Conservation (phyloP, 257 asterid species). For the Przewalskia tangutica region DNA sequence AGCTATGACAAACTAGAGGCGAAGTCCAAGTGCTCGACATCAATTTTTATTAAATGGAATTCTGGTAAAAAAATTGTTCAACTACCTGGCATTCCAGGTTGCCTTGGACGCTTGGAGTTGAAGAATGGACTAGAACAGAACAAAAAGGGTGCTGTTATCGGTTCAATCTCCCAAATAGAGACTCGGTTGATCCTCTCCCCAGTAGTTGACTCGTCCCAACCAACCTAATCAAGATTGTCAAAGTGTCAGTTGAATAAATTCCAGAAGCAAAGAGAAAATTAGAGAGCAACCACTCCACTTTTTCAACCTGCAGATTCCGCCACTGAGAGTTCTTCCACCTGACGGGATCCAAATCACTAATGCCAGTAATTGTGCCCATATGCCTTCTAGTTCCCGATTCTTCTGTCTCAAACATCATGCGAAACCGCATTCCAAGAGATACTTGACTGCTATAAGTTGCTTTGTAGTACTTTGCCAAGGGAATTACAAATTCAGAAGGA, state of each 20-base stretch:
- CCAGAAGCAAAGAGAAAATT: background rate
- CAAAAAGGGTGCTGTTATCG: constrained; percentile 91
- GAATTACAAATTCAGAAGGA: constrained; percentile 88
- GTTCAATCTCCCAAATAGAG: constrained; percentile 96
- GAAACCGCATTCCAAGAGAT: constrained; percentile 90
- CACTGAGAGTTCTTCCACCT: constrained; percentile 97
- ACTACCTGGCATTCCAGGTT: constrained; percentile 84
- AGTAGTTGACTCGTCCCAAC: constrained; percentile 94
- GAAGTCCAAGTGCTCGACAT: background rate
- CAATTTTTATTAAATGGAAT: background rate
- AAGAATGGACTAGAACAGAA: constrained; percentile 82
- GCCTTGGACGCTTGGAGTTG: constrained; percentile 79
- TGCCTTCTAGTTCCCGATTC: constrained; percentile 93
- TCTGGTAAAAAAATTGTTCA: background rate
- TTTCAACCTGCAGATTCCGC: constrained; percentile 84
- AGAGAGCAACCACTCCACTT: background rate
- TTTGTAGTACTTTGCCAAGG: constrained; percentile 86
- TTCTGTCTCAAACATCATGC: constrained; percentile 95
- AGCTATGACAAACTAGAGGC: background rate
- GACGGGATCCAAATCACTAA: constrained; percentile 71
- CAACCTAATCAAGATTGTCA: constrained; percentile 40
- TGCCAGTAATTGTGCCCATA: constrained; percentile 94
- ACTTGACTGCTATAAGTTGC: constrained; percentile 78
- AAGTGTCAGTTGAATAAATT: background rate
- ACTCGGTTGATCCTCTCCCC: constrained; percentile 89